Base-by-base conservation (phyloP, 768 basidiomycete species). In the Russula sp. region DNA sequence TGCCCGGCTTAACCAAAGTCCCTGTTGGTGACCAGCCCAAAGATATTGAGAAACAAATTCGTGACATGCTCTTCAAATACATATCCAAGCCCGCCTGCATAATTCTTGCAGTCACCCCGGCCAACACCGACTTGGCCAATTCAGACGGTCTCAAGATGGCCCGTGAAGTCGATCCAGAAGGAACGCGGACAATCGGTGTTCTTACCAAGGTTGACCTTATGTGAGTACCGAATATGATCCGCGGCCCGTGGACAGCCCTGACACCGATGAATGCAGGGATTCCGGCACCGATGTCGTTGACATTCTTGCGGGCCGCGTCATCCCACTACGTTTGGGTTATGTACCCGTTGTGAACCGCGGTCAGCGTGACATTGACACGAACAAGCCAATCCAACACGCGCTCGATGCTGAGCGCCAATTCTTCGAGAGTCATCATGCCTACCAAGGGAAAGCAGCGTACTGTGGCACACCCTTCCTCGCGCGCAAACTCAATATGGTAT, bases 281-380 rank as follows among this genome's bases (percentile, higher is more conserved):
- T 83, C 81, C 69, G 97, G 97, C 58, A 98, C 96, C 7, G 96
- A 99, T 73, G 97, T 99, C 39, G 94, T 99, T 34, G 97, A 99
- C 74, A 98, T 99, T 72, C 84, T 99, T 51, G 97, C 97, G 5
- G 96, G 97, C 9, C 86, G 97, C 53, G 85, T 99, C 67, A 98
- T 98, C 70, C 97, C 96, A 52, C 81, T 99, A 41, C 87, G 97
- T 61, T 76, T 99, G 45, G 97, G 97, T 55, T 99, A 98, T 71
- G 97, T 98, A 3, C 97, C 97, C 10, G 97, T 99, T 9, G 97
- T 99, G 70, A 99, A 99, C 74, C 86, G 97, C 72, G 95, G 96
- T 41, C 97, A 98, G 72, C 86, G 94, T 51, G 97, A 99, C 73
- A 99, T 99, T 66, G 97, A 99, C 66, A 76, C 79, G 13, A 84